Evolutionary conservation across 1,284 basidiomycete genomes (phyloP), one percentile per base, ranked within the genome.

Genomic region (Laetiporus sulphureus): DNA sequence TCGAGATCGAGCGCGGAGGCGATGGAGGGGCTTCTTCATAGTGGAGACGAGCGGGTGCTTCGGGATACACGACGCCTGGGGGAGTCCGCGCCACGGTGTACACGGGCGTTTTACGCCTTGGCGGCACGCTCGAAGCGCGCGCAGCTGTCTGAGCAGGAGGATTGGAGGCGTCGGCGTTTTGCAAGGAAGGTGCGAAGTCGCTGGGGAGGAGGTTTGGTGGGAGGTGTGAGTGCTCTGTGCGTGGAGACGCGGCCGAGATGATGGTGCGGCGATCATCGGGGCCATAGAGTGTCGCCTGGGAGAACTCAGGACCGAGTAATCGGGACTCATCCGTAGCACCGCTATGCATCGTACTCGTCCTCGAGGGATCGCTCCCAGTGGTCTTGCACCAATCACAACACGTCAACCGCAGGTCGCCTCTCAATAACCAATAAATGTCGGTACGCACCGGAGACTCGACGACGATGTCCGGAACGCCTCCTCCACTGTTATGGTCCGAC

Each of bases 1-100:
- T n/a, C n/a, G n/a, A n/a, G n/a, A n/a, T n/a, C n/a, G n/a, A n/a
- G n/a, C n/a, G n/a, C n/a, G n/a, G n/a, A n/a, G n/a, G n/a, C n/a
- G n/a, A n/a, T n/a, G n/a, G n/a, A n/a, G n/a, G n/a, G n/a, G n/a
- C n/a, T n/a, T n/a, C n/a, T n/a, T n/a, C n/a, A n/a, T n/a, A n/a
- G n/a, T n/a, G n/a, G n/a, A n/a, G n/a, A n/a, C n/a, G n/a, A n/a
- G n/a, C n/a, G n/a, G n/a, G n/a, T n/a, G n/a, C n/a, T n/a, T 46
- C 49, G 6, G 54, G 54, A 20, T 55, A 55, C 12, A 50, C 46
- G 32, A 53, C 38, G 22, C 49, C 50, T 2, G 48, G 29, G 10
- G 54, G 54, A 7, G 53, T 23, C 8, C 48, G 48, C 10, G 54
- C 54, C 42, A 51, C 51, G 25, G 36, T 43, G 41, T 55, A 55